phyloP scores from a whole-genome alignment of 768 basidiomycete genomes.

The Panellus pusillus region DNA sequence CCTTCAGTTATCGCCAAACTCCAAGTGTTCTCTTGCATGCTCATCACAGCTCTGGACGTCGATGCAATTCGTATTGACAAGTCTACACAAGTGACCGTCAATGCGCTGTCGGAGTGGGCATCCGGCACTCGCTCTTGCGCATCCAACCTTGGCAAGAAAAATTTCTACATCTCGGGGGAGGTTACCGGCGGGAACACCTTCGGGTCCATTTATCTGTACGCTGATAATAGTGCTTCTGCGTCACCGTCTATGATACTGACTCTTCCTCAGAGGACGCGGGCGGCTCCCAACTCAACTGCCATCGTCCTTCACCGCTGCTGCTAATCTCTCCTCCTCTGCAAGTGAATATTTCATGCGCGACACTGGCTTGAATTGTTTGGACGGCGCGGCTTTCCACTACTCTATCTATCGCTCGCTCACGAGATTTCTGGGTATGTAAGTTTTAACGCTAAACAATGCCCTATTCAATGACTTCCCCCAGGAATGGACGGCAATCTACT shows the following conservation, averaged over 20 bases:
- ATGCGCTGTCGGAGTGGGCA: conserved; percentile 77
- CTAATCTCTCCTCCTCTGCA: conserved; percentile 59
- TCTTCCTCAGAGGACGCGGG: conserved; percentile 72
- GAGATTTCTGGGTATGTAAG: conserved; percentile 68
- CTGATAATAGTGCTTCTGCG: conserved; percentile 13
- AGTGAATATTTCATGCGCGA: conserved; percentile 81
- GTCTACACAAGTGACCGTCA: conserved; percentile 86
- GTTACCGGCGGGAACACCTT: conserved; percentile 94
- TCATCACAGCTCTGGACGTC: conserved; percentile 83
- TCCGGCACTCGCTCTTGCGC: conserved; percentile 76
- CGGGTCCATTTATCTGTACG: conserved; percentile 81
- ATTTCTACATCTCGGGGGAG: conserved; percentile 91
- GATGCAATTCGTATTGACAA: conserved; percentile 97
- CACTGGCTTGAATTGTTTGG: conserved; percentile 60
- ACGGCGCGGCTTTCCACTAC: conserved; percentile 89
- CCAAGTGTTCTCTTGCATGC: conserved; percentile 78
- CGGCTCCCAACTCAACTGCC: conserved; percentile 75
- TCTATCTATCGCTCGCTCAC: conserved; percentile 85
- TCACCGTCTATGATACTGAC: background rate
- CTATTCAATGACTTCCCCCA: no score
- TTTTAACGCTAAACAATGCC: no score
- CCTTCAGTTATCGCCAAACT: conserved; percentile 78
- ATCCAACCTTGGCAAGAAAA: conserved; percentile 65
- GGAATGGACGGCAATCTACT: conserved; percentile 90
- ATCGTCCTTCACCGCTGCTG: conserved; percentile 64